Conservation (phyloP, 768 basidiomycete species). For the Naematelia encephala region DNA sequence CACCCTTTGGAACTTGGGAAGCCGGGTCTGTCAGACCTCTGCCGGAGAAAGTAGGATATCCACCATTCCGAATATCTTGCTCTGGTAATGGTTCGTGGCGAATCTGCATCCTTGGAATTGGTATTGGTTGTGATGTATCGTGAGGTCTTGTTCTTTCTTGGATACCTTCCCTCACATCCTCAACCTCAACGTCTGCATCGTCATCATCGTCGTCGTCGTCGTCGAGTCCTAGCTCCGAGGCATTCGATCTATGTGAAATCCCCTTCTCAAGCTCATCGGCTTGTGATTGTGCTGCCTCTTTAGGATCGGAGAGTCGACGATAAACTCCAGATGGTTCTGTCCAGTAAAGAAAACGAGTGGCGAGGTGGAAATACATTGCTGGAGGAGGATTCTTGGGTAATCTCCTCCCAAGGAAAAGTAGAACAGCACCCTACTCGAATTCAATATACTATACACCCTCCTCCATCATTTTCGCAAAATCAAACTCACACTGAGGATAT, state of each 20-base stretch:
- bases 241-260: conserved; percentile 14
- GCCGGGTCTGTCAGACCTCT: conserved; percentile 23
- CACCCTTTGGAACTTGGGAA: conserved; percentile 31
- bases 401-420: conserved; percentile 18
- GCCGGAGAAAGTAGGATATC: conserved; percentile 41
- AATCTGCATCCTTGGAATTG: not conserved
- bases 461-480: not conserved
- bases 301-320: too few species aligned
- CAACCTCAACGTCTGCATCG: conserved; percentile 6
- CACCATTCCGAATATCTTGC: conserved; percentile 31
- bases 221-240: conserved; percentile 19
- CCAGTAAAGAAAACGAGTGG: conserved; percentile 22
- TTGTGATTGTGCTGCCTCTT: too few species aligned
- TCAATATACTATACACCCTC: not conserved
- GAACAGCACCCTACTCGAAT: conserved; percentile 14
- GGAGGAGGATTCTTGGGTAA: conserved; percentile 30
- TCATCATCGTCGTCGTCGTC: conserved; percentile 10
- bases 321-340: conserved; percentile 23
- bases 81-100: conserved; percentile 4
- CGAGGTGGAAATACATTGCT: conserved; percentile 31
- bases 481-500: conserved; percentile 22
- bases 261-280: not conserved
- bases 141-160: not conserved
- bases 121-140: not conserved
- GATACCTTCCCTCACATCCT: not conserved